Evolutionary conservation across 176 grass and related monocot genomes (phyloP), one percentile per base, ranked within the genome.

Genomic region (Triticum monococcum): DNA sequence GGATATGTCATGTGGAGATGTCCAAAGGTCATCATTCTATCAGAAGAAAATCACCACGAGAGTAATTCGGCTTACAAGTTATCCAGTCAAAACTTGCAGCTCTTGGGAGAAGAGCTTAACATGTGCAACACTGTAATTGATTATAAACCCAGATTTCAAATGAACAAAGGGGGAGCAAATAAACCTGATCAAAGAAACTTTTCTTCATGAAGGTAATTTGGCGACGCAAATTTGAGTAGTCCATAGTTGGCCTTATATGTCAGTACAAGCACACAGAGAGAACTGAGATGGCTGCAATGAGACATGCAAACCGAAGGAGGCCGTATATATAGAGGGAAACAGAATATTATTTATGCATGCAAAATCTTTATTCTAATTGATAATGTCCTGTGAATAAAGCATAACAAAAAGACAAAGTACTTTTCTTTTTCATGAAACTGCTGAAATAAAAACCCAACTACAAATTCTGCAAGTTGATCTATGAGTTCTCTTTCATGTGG

Each of bases 141-240:
- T 72, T 48, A 63, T 46, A 66, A 78, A 48, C 26, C 52, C 7
- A 64, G 56, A 18, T 87, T 57, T 85, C 16, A 10, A 20, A 78
- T 50, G 62, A 56, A 84, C 24, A 68, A 72, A 82, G 18, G 37
- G 14, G 8, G 40, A 31, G 24, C 62, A 14, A 64, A 62, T 67
- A 77, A 90, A 92, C 93, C 93, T 95, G 91, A 95, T 95, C 93
- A 76, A 95, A 92, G 78, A 95, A 75, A 56, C 66, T 91, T 89
- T 89, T 95, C 93, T 89, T 95, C 93, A 95, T 91, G 81, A 28
- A 85, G 84, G 57, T 74, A 50, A 85, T 61, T 64, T 90, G 88
- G 70, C 79, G 90, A 61, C 11, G 50, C 72, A 92, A 90, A 66
- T 71, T 87, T 69, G 86, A 74, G 38, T 87, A 78, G 31, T 92